A percentile compares a stretch with the other conserved stretches of the same genome.
Conservation (phyloP, 306 rosid species). For the Gillenia trifoliata region DNA sequence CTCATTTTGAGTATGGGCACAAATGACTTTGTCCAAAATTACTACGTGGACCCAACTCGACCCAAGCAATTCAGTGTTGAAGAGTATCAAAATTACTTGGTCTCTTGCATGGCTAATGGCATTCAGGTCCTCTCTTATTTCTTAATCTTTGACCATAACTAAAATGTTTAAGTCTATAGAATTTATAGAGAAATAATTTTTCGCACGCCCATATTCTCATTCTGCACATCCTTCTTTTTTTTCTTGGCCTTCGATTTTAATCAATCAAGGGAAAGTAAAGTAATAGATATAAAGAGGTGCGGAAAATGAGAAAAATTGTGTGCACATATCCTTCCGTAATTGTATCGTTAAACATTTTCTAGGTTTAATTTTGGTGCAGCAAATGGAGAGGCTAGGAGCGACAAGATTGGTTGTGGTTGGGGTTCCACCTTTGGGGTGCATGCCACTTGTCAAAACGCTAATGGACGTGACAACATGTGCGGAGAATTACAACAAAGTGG, state of each 20-base stretch:
- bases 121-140: conserved; percentile 28
- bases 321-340: too few species aligned
- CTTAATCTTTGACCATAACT: not conserved
- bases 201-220: too few species aligned
- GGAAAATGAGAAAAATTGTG: too few species aligned
- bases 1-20: conserved; percentile 61
- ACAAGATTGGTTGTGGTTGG: conserved; percentile 48
- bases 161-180: too few species aligned
- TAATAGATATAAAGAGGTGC: too few species aligned
- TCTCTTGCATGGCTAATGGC: conserved; percentile 39
- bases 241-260: too few species aligned
- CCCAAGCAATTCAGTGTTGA: conserved; percentile 47
- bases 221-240: too few species aligned
- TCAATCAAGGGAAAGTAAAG: too few species aligned
- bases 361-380: conserved; percentile 22
- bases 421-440: conserved; percentile 65
- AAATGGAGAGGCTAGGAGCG: conserved; percentile 49
- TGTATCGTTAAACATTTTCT: too few species aligned
- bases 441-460: conserved; percentile 51
- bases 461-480: conserved; percentile 29
- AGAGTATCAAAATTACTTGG: conserved; percentile 46
- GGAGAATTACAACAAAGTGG: conserved; percentile 31
- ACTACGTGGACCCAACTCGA: conserved; percentile 57
- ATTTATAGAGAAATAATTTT: too few species aligned
- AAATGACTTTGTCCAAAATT: conserved; percentile 71